Evolutionary conservation across 2,329 filamentous ascomycete genomes (phyloP), one percentile per base, ranked within the genome.

Genomic region (Laburnicola sp.): DNA sequence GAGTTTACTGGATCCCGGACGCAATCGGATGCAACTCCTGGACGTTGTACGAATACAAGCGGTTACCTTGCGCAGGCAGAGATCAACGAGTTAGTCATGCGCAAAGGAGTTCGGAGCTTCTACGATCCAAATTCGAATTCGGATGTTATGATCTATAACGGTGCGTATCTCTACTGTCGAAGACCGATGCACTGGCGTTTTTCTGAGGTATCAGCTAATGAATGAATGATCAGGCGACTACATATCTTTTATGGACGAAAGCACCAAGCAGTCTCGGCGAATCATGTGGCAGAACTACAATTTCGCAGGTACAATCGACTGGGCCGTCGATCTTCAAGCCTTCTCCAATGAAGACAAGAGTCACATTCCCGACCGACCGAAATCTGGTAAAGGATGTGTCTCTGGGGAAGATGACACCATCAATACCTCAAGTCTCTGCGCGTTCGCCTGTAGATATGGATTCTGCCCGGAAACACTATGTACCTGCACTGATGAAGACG

Each of bases 11-110:
- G 75, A 8, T 47, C 46, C 22, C 8, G 34, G 0, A 25, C 16
- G 1, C 27, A 46, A 2, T 75, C 73, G 2, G 45, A 62, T 3
- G 75, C 73, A 0, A 46, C 39, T 3, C 50, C 54, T 2, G 76
- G 74, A 0, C 21, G 21, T 4, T 78, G 75, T 56, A 79, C 75
- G 1, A 54, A 49, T 4, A 75, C 69, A 0, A 59, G 54, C 0
- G 76, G 76, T 3, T 76, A 76, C 34, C 34, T 36, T 36, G 34
- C 48, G 63, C 52, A 75, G 38, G 69, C 71, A 4, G 75, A 78
- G 63, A 74, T 78, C 43, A 21, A 57, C 4, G 62, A 68, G 41
- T 54, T 67, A 28, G 40, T 8, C 11, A 46, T 21, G n/a, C 32
- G 38, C 26, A 45, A 45, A 23, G 44, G 42, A 7, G 46, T 30